phyloP scores from a whole-genome alignment of 352 stramenopile species.

The Phytopythium montanum region DNA sequence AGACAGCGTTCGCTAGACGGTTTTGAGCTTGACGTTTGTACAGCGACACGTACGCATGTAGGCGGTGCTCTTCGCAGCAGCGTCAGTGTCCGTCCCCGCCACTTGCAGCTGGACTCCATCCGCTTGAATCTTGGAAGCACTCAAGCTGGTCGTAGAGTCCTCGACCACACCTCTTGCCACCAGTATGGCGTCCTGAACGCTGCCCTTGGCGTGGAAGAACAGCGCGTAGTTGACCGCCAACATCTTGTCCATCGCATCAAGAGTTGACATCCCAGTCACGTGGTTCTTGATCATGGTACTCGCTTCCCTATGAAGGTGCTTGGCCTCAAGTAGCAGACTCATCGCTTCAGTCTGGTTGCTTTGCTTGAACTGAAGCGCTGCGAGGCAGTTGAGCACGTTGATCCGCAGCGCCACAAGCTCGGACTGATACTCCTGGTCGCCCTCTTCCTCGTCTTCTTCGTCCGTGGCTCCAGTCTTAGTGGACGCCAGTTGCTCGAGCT shows the following conservation, averaged over 20 bases:
- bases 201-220: slow-evolving; percentile 34
- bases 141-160: neutral
- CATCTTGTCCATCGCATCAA: slow-evolving; percentile 16
- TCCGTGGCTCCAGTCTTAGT: neutral
- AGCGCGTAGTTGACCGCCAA: slow-evolving; percentile 43
- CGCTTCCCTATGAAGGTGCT: slow-evolving; percentile 16
- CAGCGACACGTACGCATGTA: slow-evolving; percentile 19
- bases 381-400: slow-evolving; percentile 39
- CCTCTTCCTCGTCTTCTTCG: neutral
- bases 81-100: slow-evolving; percentile 14
- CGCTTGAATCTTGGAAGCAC: neutral
- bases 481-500: neutral
- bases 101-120: neutral
- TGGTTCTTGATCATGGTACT: neutral
- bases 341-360: slow-evolving; percentile 32
- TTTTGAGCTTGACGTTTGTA: neutral
- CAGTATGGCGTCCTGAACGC: slow-evolving; percentile 24
- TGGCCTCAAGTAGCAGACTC: slow-evolving; percentile 33
- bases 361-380: slow-evolving; percentile 25
- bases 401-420: slow-evolving; percentile 20
- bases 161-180: slow-evolving; percentile 23
- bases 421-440: slow-evolving; percentile 4
- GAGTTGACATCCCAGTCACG: neutral
- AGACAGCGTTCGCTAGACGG: neutral
- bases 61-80: slow-evolving; percentile 18